A percentile compares a stretch with the other conserved stretches of the same genome.
Conservation (phyloP, 768 basidiomycete genomes). For the Trametes sanguinea region DNA sequence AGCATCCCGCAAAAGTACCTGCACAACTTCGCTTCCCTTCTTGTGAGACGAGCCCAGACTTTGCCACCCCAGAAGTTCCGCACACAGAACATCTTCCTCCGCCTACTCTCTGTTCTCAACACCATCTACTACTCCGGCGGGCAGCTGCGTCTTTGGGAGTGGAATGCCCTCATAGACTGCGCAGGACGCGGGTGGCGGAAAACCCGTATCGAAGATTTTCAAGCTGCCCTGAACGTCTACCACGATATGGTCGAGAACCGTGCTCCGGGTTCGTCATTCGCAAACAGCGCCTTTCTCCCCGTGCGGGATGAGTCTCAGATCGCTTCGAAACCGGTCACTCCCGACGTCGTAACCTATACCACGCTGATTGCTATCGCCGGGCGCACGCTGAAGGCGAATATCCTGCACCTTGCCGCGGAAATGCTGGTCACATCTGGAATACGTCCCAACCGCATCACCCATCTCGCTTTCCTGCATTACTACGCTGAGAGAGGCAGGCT, state of each 20-base stretch:
- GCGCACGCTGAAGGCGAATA: slow-evolving; percentile 44
- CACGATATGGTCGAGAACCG: slow-evolving; percentile 55
- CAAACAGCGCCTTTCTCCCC: neutral
- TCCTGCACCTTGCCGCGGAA: slow-evolving; percentile 53
- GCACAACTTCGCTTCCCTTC: slow-evolving; percentile 60
- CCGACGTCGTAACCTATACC: slow-evolving; percentile 72
- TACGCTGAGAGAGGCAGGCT: slow-evolving; percentile 51
- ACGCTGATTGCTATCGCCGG: slow-evolving; percentile 66
- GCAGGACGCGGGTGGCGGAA: slow-evolving; percentile 68
- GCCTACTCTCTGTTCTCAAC: slow-evolving; percentile 67
- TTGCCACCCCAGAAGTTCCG: slow-evolving; percentile 45
- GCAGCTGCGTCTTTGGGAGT: slow-evolving; percentile 60
- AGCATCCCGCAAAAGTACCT: slow-evolving; percentile 46
- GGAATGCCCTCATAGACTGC: slow-evolving; percentile 73
- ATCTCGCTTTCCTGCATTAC: slow-evolving; percentile 59
- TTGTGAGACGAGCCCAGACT: slow-evolving; percentile 39
- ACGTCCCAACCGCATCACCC: slow-evolving; percentile 60
- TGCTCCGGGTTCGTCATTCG: slow-evolving; percentile 41
- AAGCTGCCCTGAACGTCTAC: slow-evolving; percentile 59
- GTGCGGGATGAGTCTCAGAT: slow-evolving; percentile 1
- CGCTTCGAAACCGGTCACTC: slow-evolving; percentile 33
- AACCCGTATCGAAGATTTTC: slow-evolving; percentile 57
- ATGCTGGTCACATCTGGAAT: slow-evolving; percentile 57
- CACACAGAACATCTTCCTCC: slow-evolving; percentile 61
- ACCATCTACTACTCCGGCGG: slow-evolving; percentile 59